Conservation (phyloP, 1,284 basidiomycete species). For the Cutaneotrichosporon sp. region DNA sequence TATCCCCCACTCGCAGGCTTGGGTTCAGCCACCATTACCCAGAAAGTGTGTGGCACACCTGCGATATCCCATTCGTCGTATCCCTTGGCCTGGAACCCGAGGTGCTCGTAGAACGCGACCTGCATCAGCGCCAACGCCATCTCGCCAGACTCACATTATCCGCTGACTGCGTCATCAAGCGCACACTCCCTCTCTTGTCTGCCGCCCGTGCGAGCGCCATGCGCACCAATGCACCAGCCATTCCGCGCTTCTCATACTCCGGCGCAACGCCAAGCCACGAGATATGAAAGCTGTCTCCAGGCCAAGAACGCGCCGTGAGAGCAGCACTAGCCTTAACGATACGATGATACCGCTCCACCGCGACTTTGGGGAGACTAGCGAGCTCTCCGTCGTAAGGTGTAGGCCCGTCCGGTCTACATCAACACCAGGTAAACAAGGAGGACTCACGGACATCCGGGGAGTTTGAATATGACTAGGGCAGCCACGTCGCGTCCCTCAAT, state of each 20-base stretch:
- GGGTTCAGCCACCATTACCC: neutral
- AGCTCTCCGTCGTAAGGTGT: neutral
- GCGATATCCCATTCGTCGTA: neutral
- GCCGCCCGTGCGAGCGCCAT: neutral
- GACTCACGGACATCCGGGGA: neutral
- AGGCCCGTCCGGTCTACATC: neutral
- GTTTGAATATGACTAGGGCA: neutral
- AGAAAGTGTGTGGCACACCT: neutral
- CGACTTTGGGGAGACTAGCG: neutral
- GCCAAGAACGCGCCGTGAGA: neutral
- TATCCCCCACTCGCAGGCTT: neutral
- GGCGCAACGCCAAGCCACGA: neutral
- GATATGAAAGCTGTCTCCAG: neutral
- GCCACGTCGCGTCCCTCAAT: neutral
- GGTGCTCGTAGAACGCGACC: neutral
- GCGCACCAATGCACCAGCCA: neutral
- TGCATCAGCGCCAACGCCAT: neutral
- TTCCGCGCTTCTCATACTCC: neutral
- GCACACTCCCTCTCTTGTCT: neutral
- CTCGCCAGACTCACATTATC: neutral
- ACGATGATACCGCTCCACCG: neutral
- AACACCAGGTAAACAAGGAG: neutral
- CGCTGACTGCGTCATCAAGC: neutral
- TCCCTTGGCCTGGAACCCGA: neutral
- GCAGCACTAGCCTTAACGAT: neutral